Evolutionary conservation across 257 asterid species (phyloP).

Genomic region (Solanum medicagineum): DNA sequence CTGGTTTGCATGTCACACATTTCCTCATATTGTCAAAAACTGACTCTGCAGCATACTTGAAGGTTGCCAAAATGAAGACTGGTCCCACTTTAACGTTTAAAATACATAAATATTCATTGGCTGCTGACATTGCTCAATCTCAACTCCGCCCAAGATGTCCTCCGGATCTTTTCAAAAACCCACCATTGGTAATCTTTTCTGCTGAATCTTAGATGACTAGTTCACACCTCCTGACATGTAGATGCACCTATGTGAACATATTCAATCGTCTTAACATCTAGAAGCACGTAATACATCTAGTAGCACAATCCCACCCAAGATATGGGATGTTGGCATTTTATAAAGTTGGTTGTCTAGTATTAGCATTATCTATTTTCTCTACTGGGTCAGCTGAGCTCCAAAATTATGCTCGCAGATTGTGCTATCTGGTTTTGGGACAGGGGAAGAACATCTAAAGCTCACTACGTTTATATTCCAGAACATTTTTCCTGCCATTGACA

Average conservation of each 20-base stretch:
- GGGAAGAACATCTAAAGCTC: slow-evolving; percentile 90
- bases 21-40: slow-evolving; percentile 80
- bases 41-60: slow-evolving; percentile 61
- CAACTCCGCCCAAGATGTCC: slow-evolving; percentile 77
- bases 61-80: slow-evolving; percentile 39
- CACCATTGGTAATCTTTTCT: slow-evolving; percentile 68
- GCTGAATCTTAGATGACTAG: not conserved
- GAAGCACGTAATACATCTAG: not conserved
- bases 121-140: slow-evolving; percentile 65
- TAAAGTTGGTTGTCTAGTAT: not conserved
- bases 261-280: not conserved
- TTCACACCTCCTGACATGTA: not conserved
- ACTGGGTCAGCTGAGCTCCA: slow-evolving; percentile 1
- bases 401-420: slow-evolving; percentile 50
- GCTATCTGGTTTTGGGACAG: slow-evolving; percentile 93
- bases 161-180: slow-evolving; percentile 59
- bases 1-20: slow-evolving; percentile 92
- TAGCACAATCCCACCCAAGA: not conserved
- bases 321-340: not conserved
- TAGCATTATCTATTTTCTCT: not conserved
- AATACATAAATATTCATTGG: slow-evolving; percentile 64
- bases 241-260: not conserved
- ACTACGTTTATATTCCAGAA: slow-evolving; percentile 83
- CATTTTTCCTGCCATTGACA: slow-evolving; percentile 89
- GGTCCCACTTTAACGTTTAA: slow-evolving; percentile 96